phyloP scores from a whole-genome alignment of 805 yeast species.

The Starmerella floris region DNA sequence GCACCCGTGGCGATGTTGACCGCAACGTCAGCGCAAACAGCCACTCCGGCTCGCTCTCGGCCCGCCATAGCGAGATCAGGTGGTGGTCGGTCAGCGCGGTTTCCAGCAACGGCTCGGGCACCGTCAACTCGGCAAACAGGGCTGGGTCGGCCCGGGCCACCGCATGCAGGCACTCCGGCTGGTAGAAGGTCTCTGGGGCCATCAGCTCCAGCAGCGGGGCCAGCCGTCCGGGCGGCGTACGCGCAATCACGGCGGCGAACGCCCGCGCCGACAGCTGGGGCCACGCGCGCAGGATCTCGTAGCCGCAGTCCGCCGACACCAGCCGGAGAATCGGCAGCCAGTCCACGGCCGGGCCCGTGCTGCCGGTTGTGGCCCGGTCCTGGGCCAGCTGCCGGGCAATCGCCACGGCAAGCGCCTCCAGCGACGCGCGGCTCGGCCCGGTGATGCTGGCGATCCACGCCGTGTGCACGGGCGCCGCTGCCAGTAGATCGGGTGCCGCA shows the following conservation, averaged over 20 bases:
- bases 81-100: constrained; percentile 5
- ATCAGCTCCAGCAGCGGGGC: constrained; percentile 1
- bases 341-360: background rate
- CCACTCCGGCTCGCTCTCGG: constrained; percentile 9
- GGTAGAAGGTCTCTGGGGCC: constrained; percentile 9
- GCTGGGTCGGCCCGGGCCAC: constrained; percentile 10
- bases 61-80: constrained; percentile 11
- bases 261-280: constrained; percentile 2
- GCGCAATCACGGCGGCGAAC: constrained; percentile 6
- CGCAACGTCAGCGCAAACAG: constrained; percentile 10
- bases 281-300: background rate
- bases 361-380: background rate
- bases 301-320: constrained; percentile 1
- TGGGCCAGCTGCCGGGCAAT: background rate
- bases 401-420: constrained; percentile 2
- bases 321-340: constrained; percentile 11
- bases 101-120: constrained; percentile 11
- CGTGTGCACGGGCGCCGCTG: background rate
- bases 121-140: constrained; percentile 6
- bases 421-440: constrained; percentile 1
- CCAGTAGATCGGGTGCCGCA: constrained; percentile 4
- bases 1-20: constrained; percentile 3
- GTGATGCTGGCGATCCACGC: constrained; percentile 8
- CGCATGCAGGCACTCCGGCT: constrained; percentile 10
- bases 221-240: background rate